These are phyloP conservation scores for Venturia nashicola DNA, from an alignment of 2,329 filamentous ascomycete genomes.

Conservation along the genomic window DNA sequence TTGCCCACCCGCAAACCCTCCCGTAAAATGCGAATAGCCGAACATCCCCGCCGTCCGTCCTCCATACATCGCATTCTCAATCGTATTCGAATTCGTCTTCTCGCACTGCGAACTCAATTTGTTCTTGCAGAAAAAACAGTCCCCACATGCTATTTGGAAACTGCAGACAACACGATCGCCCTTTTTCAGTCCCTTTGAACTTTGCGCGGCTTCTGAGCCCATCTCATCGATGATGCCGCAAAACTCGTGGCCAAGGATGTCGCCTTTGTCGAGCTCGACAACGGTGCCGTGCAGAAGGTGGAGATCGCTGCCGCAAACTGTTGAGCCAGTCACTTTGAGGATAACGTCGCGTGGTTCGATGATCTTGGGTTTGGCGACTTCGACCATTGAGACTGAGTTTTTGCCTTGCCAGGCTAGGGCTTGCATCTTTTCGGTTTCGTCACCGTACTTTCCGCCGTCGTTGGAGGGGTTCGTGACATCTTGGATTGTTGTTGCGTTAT, in stretches of 20 bases:
- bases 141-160: slow-evolving; percentile 65
- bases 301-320: slow-evolving; percentile 49
- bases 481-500: slow-evolving; percentile 53
- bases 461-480: slow-evolving; percentile 48
- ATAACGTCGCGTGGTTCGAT: slow-evolving; percentile 68
- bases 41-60: slow-evolving; percentile 54
- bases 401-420: slow-evolving; percentile 75
- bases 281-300: slow-evolving; percentile 41
- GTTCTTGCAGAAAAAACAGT: slow-evolving; percentile 67
- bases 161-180: slow-evolving; percentile 60
- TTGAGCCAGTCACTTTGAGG: slow-evolving; percentile 59
- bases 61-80: slow-evolving; percentile 66
- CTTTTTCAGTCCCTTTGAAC: slow-evolving; percentile 31
- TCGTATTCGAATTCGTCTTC: slow-evolving; percentile 62
- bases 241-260: slow-evolving; percentile 41
- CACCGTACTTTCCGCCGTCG: slow-evolving; percentile 38
- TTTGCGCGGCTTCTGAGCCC: slow-evolving; percentile 29
- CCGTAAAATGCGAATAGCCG: slow-evolving; percentile 57
- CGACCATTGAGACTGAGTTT: slow-evolving; percentile 55
- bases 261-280: slow-evolving; percentile 38
- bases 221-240: slow-evolving; percentile 37
- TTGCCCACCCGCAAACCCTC: slow-evolving; percentile 78
- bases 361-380: slow-evolving; percentile 58
- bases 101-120: slow-evolving; percentile 73
- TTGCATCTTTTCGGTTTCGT: slow-evolving; percentile 56